Percentiles rank a stretch among this genome's conserved stretches.
Conservation (phyloP, 2,329 filamentous ascomycete genomes). For the Gaeumannomyces tritici region DNA sequence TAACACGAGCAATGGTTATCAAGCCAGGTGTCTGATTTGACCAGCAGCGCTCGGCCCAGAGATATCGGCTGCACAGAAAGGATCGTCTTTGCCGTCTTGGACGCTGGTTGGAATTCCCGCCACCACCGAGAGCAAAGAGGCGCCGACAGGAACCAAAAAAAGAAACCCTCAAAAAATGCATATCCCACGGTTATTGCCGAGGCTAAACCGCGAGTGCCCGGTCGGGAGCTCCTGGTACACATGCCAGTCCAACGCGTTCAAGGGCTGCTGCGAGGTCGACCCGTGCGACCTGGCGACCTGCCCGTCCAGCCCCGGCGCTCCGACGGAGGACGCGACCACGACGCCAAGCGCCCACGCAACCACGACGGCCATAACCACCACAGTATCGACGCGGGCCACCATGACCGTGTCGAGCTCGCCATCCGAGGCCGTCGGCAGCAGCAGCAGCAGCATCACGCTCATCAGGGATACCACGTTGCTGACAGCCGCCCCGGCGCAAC, state of each 20-base stretch:
- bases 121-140: background rate
- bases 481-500: background rate
- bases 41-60: background rate
- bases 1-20: background rate
- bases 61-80: background rate
- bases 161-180: conserved; percentile 5
- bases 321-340: background rate
- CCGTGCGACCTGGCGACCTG: conserved; percentile 27
- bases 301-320: conserved; percentile 10
- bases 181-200: background rate
- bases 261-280: conserved; percentile 35
- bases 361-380: background rate
- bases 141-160: background rate
- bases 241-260: conserved; percentile 25
- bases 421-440: background rate
- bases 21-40: background rate
- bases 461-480: background rate
- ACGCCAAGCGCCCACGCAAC: background rate
- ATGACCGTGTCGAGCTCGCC: background rate
- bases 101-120: background rate
- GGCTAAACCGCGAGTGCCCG: conserved; percentile 15
- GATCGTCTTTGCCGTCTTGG: too few species aligned
- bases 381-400: background rate
- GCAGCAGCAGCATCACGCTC: background rate
- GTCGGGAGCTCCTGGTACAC: conserved; percentile 22